Percentiles rank a stretch among this genome's conserved stretches.
Conservation (phyloP, 352 stramenopile species). For the Pythium sp. region DNA sequence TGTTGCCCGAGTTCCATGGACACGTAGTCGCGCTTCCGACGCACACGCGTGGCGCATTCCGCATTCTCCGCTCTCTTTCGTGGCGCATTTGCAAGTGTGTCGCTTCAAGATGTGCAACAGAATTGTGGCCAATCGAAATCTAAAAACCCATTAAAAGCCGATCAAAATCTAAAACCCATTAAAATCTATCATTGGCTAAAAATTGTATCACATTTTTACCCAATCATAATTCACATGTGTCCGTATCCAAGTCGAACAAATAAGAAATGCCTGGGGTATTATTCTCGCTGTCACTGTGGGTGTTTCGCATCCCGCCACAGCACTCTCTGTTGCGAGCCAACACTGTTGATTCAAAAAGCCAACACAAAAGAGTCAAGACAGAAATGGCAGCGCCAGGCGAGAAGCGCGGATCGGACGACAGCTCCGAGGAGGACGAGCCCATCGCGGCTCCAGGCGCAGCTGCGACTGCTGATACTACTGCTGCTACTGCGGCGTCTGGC, state of each 20-base stretch:
- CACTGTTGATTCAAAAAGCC: not conserved
- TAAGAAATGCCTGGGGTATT: not conserved
- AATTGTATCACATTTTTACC: not conserved
- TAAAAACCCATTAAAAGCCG: no score
- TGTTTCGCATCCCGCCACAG: not conserved
- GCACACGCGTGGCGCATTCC: not conserved
- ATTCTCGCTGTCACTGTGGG: not conserved
- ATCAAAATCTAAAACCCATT: no score
- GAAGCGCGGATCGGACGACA: constrained; percentile 51
- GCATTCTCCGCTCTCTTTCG: not conserved
- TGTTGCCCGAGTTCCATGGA: not conserved
- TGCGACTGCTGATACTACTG: not conserved
- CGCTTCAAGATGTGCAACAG: constrained; percentile 3
- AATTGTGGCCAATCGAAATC: no score
- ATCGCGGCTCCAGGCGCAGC: constrained; percentile 30
- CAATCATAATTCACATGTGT: not conserved
- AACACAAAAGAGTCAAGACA: constrained; percentile 3
- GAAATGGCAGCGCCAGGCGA: constrained; percentile 2
- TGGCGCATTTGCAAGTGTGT: not conserved
- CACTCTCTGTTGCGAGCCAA: not conserved
- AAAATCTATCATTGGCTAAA: not conserved
- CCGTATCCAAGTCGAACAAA: not conserved
- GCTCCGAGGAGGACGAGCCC: constrained; percentile 85
- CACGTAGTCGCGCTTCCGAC: not conserved
- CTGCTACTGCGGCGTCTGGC: not conserved